Percentiles rank a stretch among this genome's conserved stretches.
phyloP scores from a whole-genome alignment of 225 moss, liverwort and hornwort genomes.

The Physcomitrellopsis africana region DNA sequence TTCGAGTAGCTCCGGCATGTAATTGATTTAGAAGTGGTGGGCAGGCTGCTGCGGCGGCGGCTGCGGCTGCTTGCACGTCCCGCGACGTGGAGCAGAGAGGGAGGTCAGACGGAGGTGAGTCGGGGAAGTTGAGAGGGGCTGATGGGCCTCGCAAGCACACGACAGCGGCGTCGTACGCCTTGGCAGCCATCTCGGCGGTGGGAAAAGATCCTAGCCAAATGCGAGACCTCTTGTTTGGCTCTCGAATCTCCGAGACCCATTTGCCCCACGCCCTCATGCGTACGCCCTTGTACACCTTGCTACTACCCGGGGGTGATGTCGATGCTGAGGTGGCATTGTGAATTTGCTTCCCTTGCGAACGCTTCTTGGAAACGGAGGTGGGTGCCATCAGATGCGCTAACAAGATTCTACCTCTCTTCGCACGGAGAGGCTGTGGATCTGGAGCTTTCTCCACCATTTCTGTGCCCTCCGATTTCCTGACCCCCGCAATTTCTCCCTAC shows the following conservation, averaged over 20 bases:
- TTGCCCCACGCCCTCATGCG: conserved; percentile 54
- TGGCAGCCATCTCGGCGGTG: conserved; percentile 38
- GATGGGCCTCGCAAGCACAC: conserved; percentile 44
- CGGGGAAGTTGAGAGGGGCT: conserved; percentile 42
- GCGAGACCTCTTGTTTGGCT: conserved; percentile 53
- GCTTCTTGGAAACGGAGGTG: conserved; percentile 1
- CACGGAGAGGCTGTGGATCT: background rate
- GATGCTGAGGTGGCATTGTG: background rate
- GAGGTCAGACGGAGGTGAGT: conserved; percentile 28
- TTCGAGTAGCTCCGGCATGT: background rate
- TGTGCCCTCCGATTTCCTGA: background rate
- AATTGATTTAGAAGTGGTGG: background rate
- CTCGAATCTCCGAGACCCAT: conserved; percentile 53
- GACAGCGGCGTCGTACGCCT: conserved; percentile 41
- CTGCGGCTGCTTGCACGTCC: conserved; percentile 32
- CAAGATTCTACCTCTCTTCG: conserved; percentile 14
- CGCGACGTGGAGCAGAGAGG: conserved; percentile 28
- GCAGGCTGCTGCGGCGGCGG: conserved; percentile 27
- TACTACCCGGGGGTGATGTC: background rate
- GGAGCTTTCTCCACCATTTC: conserved; percentile 25
- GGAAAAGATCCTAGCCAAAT: conserved; percentile 49
- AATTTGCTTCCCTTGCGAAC: background rate
- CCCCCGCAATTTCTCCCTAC: conserved; percentile 3
- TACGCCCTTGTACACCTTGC: conserved; percentile 47
- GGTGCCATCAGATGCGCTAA: background rate